These are phyloP conservation scores for Phytophthora palmivora DNA, from an alignment of 352 stramenopile species.

Conservation along the genomic window DNA sequence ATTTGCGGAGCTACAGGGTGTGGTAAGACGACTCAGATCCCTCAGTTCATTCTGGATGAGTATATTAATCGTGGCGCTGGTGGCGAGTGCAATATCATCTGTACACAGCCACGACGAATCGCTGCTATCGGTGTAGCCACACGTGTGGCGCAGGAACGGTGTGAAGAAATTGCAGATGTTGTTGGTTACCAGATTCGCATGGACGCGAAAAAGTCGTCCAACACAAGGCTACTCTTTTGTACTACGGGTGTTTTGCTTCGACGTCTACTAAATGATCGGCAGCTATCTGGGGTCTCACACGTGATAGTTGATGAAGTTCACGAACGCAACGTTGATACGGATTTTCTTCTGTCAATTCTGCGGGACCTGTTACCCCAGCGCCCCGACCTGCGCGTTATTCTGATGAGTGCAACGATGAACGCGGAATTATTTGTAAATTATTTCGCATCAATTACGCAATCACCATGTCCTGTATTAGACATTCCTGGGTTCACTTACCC, in stretches of 20 bases:
- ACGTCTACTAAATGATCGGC: conserved; percentile 91
- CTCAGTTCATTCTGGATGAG: conserved; percentile 97
- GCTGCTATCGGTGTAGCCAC: conserved; percentile 96
- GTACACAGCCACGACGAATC: conserved; percentile 95
- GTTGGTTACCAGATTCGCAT: conserved; percentile 97
- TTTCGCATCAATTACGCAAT: conserved; percentile 63
- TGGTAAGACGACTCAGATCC: conserved; percentile 97
- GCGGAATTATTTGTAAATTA: conserved; percentile 89
- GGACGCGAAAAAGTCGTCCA: conserved; percentile 89
- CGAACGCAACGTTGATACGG: conserved; percentile 96
- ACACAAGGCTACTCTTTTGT: conserved; percentile 95
- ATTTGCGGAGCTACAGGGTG: conserved; percentile 96
- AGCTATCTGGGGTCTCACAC: conserved; percentile 93
- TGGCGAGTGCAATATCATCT: conserved; percentile 95
- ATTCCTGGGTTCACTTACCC: conserved; percentile 90
- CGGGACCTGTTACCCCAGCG: conserved; percentile 78
- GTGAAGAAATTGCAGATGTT: conserved; percentile 84
- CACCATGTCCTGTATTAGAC: conserved; percentile 74
- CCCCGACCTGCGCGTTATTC: conserved; percentile 89
- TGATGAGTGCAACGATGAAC: conserved; percentile 98
- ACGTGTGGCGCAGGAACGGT: conserved; percentile 95
- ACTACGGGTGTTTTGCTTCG: conserved; percentile 96
- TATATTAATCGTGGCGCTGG: conserved; percentile 84
- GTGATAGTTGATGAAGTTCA: conserved; percentile 99
- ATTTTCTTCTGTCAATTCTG: conserved; percentile 96